These are phyloP conservation scores for Sclerotinia nivalis DNA, from an alignment of 2,329 filamentous ascomycete species.

Conservation along the genomic window DNA sequence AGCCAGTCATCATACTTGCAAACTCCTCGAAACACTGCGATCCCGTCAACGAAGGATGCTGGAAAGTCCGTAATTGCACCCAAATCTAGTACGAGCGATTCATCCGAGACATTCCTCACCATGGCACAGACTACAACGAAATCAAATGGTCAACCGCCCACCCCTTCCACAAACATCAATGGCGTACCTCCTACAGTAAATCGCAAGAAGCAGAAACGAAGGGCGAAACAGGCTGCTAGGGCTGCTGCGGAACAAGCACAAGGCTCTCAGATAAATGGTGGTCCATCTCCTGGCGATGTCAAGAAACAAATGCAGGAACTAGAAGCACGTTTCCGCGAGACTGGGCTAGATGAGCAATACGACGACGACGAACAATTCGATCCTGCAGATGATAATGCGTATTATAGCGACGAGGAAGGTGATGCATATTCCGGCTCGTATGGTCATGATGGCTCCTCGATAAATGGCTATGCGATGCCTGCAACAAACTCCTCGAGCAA, in stretches of 20 bases:
- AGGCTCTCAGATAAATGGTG: conserved; percentile 31
- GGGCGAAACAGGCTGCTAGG: conserved; percentile 64
- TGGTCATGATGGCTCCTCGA: conserved; percentile 38
- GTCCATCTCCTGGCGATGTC: conserved; percentile 26
- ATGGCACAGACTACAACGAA: conserved; percentile 41
- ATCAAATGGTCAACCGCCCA: conserved; percentile 38
- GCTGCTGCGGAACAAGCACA: conserved; percentile 39
- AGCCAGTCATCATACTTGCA: conserved; percentile 54
- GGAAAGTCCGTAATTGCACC: conserved; percentile 69
- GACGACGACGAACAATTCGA: conserved; percentile 44
- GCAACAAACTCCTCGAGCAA: conserved; percentile 36
- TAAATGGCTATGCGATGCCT: conserved; percentile 39
- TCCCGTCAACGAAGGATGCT: conserved; percentile 68
- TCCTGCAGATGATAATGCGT: conserved; percentile 53
- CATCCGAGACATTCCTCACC: conserved; percentile 54
- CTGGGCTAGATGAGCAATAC: conserved; percentile 36
- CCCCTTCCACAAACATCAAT: conserved; percentile 36
- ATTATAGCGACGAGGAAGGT: conserved; percentile 57
- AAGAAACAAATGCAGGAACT: conserved; percentile 37
- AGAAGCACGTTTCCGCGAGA: conserved; percentile 37
- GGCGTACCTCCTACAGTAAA: conserved; percentile 61
- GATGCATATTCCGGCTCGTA: conserved; percentile 41
- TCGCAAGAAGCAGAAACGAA: conserved; percentile 92
- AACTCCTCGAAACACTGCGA: conserved; percentile 53
- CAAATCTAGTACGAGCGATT: conserved; percentile 51